phyloP scores from a whole-genome alignment of 106 monocot species.

The Dactylorhiza incarnata region DNA sequence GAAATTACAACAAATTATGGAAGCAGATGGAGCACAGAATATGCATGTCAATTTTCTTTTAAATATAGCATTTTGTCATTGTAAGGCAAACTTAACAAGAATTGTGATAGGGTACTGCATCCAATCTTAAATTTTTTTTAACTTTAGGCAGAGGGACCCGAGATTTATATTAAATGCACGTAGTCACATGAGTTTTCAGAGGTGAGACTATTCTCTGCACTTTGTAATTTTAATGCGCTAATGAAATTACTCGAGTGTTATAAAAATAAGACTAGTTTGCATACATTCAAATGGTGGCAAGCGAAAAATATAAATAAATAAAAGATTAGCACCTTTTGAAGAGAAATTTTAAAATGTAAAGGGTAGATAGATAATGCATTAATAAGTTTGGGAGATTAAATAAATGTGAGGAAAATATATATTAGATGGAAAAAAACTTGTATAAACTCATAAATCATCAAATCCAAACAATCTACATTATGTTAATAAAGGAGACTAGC shows the following conservation, averaged over 20 bases:
- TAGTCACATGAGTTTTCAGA: too few species aligned
- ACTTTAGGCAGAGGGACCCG: too few species aligned
- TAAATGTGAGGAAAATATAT: neutral
- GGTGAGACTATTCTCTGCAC: too few species aligned
- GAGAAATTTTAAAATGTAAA: neutral
- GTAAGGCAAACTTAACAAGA: neutral
- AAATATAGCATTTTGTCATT: neutral
- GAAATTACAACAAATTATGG: neutral
- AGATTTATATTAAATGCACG: too few species aligned
- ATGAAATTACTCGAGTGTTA: neutral
- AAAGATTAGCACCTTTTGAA: neutral
- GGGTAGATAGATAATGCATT: conserved; percentile 1
- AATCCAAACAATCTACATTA: too few species aligned
- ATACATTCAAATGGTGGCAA: neutral
- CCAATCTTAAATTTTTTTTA: too few species aligned
- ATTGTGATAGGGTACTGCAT: neutral
- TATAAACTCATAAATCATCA: neutral
- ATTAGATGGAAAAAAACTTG: neutral
- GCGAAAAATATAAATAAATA: neutral
- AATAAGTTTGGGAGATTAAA: neutral
- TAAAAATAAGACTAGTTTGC: neutral
- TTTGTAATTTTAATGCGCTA: neutral
- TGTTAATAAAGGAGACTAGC: neutral
- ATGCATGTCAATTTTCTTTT: neutral
- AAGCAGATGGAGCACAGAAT: neutral